Evolutionary conservation across 2,329 filamentous ascomycete species (phyloP), one percentile per base, ranked within the genome.

Genomic region (Verticillium alfalfae): DNA sequence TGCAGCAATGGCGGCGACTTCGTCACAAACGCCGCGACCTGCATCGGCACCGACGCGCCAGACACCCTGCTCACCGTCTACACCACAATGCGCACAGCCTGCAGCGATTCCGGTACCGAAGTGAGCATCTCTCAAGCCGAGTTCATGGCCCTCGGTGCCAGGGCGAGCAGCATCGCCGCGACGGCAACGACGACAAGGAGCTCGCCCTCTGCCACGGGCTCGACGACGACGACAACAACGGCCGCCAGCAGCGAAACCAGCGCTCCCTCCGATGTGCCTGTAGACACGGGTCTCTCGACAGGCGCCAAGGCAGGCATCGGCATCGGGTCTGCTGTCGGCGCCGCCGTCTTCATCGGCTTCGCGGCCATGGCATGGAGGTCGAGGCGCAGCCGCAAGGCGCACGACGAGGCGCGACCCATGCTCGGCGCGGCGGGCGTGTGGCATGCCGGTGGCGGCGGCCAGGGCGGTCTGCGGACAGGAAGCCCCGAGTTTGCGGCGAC

Each of bases 1-100:
- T 85, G 83, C 67, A 68, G 70, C 64, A 83, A 84, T 64, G 71
- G 74, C 37, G 78, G 78, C 60, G 72, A 78, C 65, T 85, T 84
- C 68, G 72, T 84, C 63, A 78, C 76, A 22, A 74, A 75, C 38
- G 67, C 79, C 2, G 83, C 82, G 2, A 66, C 64, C 13, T 85
- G 83, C 64, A 68, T 85, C 13, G 80, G 77, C 8, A 62, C 67
- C 16, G 39, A 67, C 3, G 74, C 73, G 52, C 67, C 70, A 0
- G 66, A 26, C 26, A 78, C 83, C 55, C 65, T 84, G 6, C 64
- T 70, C 15, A 61, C 68, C 16, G 79, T 81, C 16, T 85, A 81
- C 66, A 67, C 70, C 7, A 79, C 71, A 3, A 76, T 85, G 73
- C 63, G 67, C 2, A 66, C 66, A 15, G 79, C 80, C 12, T 85